Base-by-base conservation (phyloP, 352 stramenopile species). In the Globisporangium viniferum region DNA sequence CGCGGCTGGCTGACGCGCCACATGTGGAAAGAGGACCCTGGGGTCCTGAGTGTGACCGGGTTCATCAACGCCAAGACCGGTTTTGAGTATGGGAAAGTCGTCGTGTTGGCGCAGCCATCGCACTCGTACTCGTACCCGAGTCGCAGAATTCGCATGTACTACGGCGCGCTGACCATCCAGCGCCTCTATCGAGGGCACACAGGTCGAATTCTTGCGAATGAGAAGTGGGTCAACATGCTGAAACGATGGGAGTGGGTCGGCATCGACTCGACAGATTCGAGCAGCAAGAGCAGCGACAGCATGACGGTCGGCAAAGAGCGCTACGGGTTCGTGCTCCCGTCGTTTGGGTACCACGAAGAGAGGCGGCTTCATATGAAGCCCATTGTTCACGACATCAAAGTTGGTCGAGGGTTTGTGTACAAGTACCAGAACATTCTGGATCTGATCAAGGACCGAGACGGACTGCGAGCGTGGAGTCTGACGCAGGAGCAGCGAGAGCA, bases 371-470 rank as follows among this genome's bases (percentile, higher is more conserved):
- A 90, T 68, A 92, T 90, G 81, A 59, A 82, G 24, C 73, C 72
- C 1, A 76, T 87, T 49, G 66, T 77, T 2, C 76, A 70, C 9
- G 72, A 69, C 0, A 75, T 80, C 18, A 76, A 87, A 33, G 57
- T 71, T 3, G 71, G 78, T 24, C 73, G 80, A 55, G 81, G 81
- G 2, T 84, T 87, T 41, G 81, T 79, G 54, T 91, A 91, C 73
- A 83, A 90, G 66, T 91, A 89, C 39, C 81, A 91, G 64, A 79
- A 70, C 44, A 86, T 91, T n/a, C 60, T 91, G 44, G 83, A 90
- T 36, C 57, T 90, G 20, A 88, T 91, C 44, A 81, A 86, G 35
- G 83, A 91, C 9, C 77, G 81, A 5, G 78, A 91, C 56, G 81
- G 83, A 3, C 72, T 78, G 22, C 79, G 83, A 24, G 83, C 79